Evolutionary conservation across 1,284 basidiomycete genomes (phyloP).

Genomic region (Schizopora paradoxa): DNA sequence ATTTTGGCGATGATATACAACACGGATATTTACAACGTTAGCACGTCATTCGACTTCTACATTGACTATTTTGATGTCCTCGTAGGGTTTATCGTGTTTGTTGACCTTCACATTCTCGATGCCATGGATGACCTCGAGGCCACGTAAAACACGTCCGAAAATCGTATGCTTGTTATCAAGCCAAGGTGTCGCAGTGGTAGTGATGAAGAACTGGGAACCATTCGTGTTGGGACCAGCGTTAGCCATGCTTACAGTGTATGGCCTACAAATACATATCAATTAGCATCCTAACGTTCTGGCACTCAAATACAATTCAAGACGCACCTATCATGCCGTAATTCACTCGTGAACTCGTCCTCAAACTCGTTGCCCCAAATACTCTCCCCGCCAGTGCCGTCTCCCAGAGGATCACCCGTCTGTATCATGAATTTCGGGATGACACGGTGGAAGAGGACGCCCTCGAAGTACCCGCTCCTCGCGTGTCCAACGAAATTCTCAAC

Average conservation of each 20-base stretch:
- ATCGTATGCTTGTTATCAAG: constrained; percentile 96
- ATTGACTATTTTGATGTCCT: constrained; percentile 87
- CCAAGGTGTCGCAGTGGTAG: constrained; percentile 93
- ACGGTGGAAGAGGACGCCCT: constrained; percentile 94
- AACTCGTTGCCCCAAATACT: constrained; percentile 94
- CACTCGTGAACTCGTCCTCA: constrained; percentile 92
- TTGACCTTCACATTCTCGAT: constrained; percentile 66
- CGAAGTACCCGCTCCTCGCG: constrained; percentile 88
- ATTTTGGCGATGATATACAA: not conserved
- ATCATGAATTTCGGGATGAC: constrained; percentile 99
- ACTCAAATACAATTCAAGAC: constrained; percentile 20
- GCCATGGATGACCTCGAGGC: constrained; percentile 53
- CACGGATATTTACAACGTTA: not conserved
- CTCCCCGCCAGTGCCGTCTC: constrained; percentile 95
- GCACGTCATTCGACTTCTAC: constrained; percentile 57
- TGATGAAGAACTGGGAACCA: constrained; percentile 98
- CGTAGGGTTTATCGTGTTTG: constrained; percentile 83
- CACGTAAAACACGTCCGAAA: constrained; percentile 73
- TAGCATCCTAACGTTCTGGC: constrained; percentile 12
- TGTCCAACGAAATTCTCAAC: constrained; percentile 98
- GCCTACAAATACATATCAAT: constrained; percentile 39
- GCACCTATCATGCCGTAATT: constrained; percentile 84
- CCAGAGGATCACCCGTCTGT: constrained; percentile 95
- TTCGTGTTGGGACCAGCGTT: constrained; percentile 94
- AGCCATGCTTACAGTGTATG: constrained; percentile 99